Conservation (phyloP, 768 basidiomycete species). For the Pleurotus cornucopiae region DNA sequence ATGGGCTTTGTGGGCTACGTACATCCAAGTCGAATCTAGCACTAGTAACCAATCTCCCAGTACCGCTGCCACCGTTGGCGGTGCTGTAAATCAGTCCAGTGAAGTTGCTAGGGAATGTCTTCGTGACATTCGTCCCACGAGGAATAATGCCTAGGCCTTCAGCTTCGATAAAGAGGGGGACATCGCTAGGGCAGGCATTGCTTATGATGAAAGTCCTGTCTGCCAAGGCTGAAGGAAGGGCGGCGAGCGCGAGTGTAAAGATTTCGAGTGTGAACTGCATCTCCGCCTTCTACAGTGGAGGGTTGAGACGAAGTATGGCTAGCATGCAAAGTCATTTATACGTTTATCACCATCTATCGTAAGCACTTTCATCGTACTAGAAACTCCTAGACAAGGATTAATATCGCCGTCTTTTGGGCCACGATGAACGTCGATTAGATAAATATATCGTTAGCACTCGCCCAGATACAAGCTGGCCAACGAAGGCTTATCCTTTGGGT, state of each 20-base stretch:
- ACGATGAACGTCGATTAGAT: too few species aligned
- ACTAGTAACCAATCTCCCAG: conserved; percentile 14
- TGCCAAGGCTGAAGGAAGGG: not conserved
- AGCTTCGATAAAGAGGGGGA: conserved; percentile 16
- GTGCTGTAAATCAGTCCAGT: conserved; percentile 18
- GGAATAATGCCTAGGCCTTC: conserved; percentile 12
- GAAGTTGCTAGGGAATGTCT: conserved; percentile 8
- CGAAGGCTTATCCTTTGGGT: too few species aligned
- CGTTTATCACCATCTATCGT: too few species aligned
- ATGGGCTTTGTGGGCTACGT: not conserved
- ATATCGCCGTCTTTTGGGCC: too few species aligned
- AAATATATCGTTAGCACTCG: too few species aligned
- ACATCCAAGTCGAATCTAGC: conserved; percentile 19
- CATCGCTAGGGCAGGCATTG: conserved; percentile 19
- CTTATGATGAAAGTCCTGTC: conserved; percentile 10
- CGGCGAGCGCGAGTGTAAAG: not conserved
- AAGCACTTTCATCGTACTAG: too few species aligned
- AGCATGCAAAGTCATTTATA: too few species aligned
- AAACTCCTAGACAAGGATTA: too few species aligned
- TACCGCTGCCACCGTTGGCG: conserved; percentile 16
- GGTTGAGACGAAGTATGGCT: too few species aligned
- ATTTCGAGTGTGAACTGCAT: not conserved
- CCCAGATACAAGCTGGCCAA: too few species aligned
- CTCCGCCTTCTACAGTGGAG: too few species aligned
- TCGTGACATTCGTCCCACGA: conserved; percentile 11